Base-by-base conservation (phyloP, 1,284 basidiomycete genomes). In the Naganishia albida region DNA sequence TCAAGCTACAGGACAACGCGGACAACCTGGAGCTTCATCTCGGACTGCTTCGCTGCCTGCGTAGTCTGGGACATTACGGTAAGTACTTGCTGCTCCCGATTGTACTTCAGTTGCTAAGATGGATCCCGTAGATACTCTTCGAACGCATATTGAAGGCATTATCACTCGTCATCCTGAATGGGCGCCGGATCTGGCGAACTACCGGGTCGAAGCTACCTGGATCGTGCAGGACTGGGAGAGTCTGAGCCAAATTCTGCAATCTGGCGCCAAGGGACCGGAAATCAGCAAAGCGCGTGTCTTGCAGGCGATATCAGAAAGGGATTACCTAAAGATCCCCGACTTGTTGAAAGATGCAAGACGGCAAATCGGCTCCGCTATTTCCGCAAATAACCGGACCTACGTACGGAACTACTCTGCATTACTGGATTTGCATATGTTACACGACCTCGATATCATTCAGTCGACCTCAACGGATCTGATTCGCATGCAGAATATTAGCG, bases 41-140 rank as follows among this genome's bases (percentile, higher is more conserved):
- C 8, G 96, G 96, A 3, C 82, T 99, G 20, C 80, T 98, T 67
- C 86, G 91, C 59, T 99, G 96, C 75, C 83, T 99, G 59, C 85
- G 92, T 49, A 97, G 97, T 74, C 83, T 99, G 18, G 96, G 96
- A 10, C 96, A 99, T 77, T 97, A 99, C 77, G 94, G 94, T 94
- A 72, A 70, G 87, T 70, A 39, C 18, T 51, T 15, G 38, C 54
- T 16, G 15, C 50, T 42, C 7, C 15, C 20, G 15, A 12, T 13
- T 20, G 28, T n/a, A 20, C 30, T 15, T 43, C 10, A 44, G 25
- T 64, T 72, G 63, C 71, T 54, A n/a, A 28, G 8, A 20, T 50
- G 23, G 26, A 2, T 44, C 57, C 18, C 25, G 4, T 68, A 96
- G 96, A 99, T 73, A 96, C 95, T 0, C 81, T 99, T 68, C 87